These are phyloP conservation scores for Yamadazyma triangularis DNA, from an alignment of 1,139 yeast genomes.

Conservation along the genomic window DNA sequence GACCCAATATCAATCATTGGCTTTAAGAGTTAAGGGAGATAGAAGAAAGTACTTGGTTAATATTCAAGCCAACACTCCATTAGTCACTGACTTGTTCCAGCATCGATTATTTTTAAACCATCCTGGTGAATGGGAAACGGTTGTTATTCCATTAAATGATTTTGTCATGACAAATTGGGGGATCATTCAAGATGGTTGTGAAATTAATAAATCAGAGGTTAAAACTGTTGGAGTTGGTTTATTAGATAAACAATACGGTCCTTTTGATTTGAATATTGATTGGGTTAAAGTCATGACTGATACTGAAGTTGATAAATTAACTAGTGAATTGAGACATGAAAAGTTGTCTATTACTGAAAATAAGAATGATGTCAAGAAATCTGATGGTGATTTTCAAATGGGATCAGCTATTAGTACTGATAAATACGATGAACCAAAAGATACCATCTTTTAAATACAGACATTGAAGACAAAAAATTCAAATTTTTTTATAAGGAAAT, in stretches of 20 bases:
- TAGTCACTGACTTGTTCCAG: conserved; percentile 76
- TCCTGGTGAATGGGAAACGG: conserved; percentile 84
- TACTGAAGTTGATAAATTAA: conserved; percentile 34
- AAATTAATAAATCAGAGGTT: conserved; percentile 58
- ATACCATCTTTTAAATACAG: conserved; percentile 25
- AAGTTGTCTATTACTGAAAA: conserved; percentile 9
- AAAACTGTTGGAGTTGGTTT: conserved; percentile 78
- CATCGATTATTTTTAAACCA: conserved; percentile 70
- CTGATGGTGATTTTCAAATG: neutral
- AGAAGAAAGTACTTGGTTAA: conserved; percentile 73
- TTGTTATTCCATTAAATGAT: conserved; percentile 69
- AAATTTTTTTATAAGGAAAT: too few species aligned
- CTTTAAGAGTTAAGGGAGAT: conserved; percentile 71
- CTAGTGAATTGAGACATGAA: conserved; percentile 25
- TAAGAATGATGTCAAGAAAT: conserved; percentile 2
- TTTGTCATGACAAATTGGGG: conserved; percentile 86
- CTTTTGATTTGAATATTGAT: conserved; percentile 64
- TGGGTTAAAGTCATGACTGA: conserved; percentile 71
- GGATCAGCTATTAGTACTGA: conserved; percentile 15
- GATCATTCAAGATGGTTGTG: conserved; percentile 62
- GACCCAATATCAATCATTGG: conserved; percentile 54
- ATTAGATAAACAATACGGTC: conserved; percentile 76
- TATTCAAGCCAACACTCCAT: conserved; percentile 75
- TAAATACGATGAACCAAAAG: conserved; percentile 29
- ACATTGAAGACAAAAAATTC: too few species aligned